Conservation (phyloP, 2,329 filamentous ascomycete species). For the Phialocephala sp. region DNA sequence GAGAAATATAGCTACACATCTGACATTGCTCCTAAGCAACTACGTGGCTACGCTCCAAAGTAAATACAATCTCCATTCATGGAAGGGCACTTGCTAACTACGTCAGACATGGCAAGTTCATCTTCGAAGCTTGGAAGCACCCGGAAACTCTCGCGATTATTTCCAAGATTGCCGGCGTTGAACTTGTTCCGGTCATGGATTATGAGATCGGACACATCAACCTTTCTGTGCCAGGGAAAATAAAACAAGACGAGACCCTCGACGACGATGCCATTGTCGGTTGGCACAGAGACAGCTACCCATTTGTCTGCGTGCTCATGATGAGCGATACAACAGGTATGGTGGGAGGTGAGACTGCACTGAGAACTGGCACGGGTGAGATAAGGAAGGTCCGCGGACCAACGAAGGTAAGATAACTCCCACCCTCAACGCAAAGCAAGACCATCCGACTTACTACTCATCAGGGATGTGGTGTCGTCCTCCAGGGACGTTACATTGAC, state of each 20-base stretch:
- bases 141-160: constrained; percentile 59
- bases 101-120: constrained; percentile 64
- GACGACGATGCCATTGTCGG: constrained; percentile 46
- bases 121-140: constrained; percentile 65
- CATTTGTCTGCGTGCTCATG: constrained; percentile 59
- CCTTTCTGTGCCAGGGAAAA: constrained; percentile 49
- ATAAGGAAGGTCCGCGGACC: constrained; percentile 52
- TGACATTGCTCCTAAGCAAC: constrained; percentile 60
- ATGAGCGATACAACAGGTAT: constrained; percentile 54
- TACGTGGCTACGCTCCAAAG: constrained; percentile 61
- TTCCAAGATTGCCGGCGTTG: constrained; percentile 62
- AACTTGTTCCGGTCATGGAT: constrained; percentile 60
- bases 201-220: constrained; percentile 66
- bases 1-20: constrained; percentile 62
- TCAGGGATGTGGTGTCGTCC: constrained; percentile 49
- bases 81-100: constrained; percentile 26
- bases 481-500: constrained; percentile 53
- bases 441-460: constrained; percentile 18
- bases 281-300: constrained; percentile 58
- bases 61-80: constrained; percentile 46
- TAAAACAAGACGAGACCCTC: constrained; percentile 28
- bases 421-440: background rate
- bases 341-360: constrained; percentile 63
- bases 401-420: constrained; percentile 45
- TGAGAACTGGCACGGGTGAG: constrained; percentile 57